phyloP scores from a whole-genome alignment of 441 rosid genomes.

The Gossypium schwendimanii region DNA sequence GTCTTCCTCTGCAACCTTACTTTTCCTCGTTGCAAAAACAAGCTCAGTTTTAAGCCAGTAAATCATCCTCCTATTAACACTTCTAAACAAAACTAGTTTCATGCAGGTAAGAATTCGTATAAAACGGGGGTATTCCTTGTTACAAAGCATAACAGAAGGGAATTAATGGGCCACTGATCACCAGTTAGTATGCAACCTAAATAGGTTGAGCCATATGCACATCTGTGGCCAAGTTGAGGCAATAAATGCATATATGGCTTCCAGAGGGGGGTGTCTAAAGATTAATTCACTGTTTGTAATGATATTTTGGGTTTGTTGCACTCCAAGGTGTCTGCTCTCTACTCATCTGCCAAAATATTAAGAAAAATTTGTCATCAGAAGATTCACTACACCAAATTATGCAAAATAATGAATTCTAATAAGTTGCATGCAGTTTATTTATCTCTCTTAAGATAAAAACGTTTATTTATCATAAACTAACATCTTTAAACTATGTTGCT shows the following conservation, averaged over 20 bases:
- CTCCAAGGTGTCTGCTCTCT: conserved; percentile 20
- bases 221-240: conserved; percentile 26
- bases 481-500: too few relatives aligned
- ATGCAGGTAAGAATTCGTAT: not conserved
- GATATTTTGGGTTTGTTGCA: conserved; percentile 13
- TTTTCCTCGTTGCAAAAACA: not conserved
- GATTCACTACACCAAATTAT: too few relatives aligned
- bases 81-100: conserved; percentile 10
- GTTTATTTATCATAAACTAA: too few relatives aligned
- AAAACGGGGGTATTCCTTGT: not conserved
- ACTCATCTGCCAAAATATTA: conserved; percentile 32
- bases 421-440: too few relatives aligned
- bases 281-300: conserved; percentile 13
- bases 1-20: not conserved
- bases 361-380: not conserved
- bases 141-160: conserved; percentile 5
- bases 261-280: not conserved
- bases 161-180: conserved; percentile 14
- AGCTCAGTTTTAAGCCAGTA: conserved; percentile 7
- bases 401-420: too few relatives aligned
- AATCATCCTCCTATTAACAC: conserved; percentile 5
- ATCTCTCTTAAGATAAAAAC: too few relatives aligned
- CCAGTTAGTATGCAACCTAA: conserved; percentile 23
- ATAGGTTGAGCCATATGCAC: conserved; percentile 21
- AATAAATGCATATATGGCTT: conserved; percentile 32